These are phyloP conservation scores for Pythium brachiatum DNA, from an alignment of 352 stramenopile species.

Conservation along the genomic window DNA sequence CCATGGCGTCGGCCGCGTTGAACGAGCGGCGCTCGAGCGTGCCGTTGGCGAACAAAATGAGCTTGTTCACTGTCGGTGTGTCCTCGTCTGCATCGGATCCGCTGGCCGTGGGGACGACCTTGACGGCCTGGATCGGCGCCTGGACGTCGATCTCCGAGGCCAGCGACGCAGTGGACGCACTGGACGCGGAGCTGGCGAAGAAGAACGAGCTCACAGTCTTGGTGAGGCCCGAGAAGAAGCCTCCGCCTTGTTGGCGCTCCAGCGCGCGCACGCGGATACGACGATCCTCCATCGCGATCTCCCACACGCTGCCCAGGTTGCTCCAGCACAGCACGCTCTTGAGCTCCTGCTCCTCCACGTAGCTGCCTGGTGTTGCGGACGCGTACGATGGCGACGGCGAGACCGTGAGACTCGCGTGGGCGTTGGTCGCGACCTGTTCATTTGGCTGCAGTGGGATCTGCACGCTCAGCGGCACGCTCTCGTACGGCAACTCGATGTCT, in stretches of 20 bases:
- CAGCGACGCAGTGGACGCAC: not conserved
- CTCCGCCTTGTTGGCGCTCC: conserved; percentile 55
- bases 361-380: conserved; percentile 1
- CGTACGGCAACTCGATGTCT: conserved; percentile 74
- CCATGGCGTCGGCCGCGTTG: conserved; percentile 57
- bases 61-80: conserved; percentile 44
- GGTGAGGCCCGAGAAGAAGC: conserved; percentile 66
- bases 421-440: conserved; percentile 51
- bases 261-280: conserved; percentile 74
- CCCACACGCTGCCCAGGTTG: conserved; percentile 75
- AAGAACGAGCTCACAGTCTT: conserved; percentile 82
- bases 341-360: conserved; percentile 25
- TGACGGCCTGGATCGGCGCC: conserved; percentile 53
- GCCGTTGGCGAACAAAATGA: conserved; percentile 67
- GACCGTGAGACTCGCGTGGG: conserved; percentile 31
- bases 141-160: conserved; percentile 40
- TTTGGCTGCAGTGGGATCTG: conserved; percentile 63
- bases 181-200: conserved; percentile 43
- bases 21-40: conserved; percentile 70
- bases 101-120: conserved; percentile 32
- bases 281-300: conserved; percentile 74
- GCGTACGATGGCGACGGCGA: conserved; percentile 18
- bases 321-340: conserved; percentile 78
- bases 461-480: conserved; percentile 71
- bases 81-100: conserved; percentile 29